A percentile compares a stretch with the other conserved stretches of the same genome.
phyloP scores from a whole-genome alignment of 176 grass and related monocot species.

The Typha latifolia region DNA sequence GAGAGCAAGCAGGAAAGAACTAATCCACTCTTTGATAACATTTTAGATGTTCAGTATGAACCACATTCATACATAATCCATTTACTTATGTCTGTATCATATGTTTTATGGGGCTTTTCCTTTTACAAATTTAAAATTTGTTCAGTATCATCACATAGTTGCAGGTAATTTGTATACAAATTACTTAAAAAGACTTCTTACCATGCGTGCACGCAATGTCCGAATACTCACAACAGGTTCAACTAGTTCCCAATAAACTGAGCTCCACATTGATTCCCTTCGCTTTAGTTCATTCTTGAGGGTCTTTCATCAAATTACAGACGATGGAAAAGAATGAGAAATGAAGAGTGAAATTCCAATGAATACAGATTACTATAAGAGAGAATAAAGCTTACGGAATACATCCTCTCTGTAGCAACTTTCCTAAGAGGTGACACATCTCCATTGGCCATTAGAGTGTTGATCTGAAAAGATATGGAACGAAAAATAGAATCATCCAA shows the following conservation, averaged over 20 bases:
- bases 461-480: slow-evolving; percentile 55
- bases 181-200: slow-evolving; percentile 29
- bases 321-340: slow-evolving; percentile 17
- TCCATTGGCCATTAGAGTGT: slow-evolving; percentile 68
- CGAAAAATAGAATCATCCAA: slow-evolving; percentile 6
- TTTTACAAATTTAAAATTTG: background rate
- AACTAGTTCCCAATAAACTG: slow-evolving; percentile 78
- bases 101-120: background rate
- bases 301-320: slow-evolving; percentile 31
- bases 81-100: background rate
- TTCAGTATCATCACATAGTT: background rate
- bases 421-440: slow-evolving; percentile 68
- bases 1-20: slow-evolving; percentile 7
- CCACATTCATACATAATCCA: background rate
- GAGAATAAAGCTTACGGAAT: slow-evolving; percentile 64
- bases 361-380: slow-evolving; percentile 1
- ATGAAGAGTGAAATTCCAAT: slow-evolving; percentile 1
- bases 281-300: slow-evolving; percentile 91
- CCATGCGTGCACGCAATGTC: slow-evolving; percentile 93
- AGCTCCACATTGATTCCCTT: slow-evolving; percentile 70
- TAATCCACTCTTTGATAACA: background rate
- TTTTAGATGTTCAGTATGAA: background rate
- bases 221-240: slow-evolving; percentile 57
- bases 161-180: background rate
- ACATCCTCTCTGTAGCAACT: slow-evolving; percentile 73